These are phyloP conservation scores for Trichoderma hamatum DNA, from an alignment of 2,329 filamentous ascomycete genomes.

Conservation along the genomic window DNA sequence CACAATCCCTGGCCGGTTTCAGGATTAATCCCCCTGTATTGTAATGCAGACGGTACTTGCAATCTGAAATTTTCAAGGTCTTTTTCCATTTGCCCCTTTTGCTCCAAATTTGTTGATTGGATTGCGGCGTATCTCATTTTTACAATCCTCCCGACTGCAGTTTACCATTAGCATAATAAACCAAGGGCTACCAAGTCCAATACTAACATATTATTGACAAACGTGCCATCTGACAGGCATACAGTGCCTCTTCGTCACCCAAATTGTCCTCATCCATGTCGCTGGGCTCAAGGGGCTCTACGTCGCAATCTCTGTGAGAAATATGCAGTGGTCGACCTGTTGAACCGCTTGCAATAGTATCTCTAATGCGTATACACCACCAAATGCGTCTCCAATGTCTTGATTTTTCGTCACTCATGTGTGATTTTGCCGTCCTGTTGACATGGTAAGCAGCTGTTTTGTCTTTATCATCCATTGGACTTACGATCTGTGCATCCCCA, in stretches of 20 bases:
- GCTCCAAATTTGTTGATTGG: not conserved
- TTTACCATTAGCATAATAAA: not conserved
- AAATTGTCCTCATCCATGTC: not conserved
- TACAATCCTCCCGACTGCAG: not conserved
- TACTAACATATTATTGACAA: constrained; percentile 3
- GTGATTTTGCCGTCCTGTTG: not conserved
- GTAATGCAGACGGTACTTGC: not conserved
- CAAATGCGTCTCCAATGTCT: constrained; percentile 6
- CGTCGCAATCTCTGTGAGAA: not conserved
- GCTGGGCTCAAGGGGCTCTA: not conserved
- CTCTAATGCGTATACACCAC: constrained; percentile 9
- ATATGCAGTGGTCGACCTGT: constrained; percentile 3
- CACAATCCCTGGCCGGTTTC: not conserved
- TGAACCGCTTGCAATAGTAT: constrained; percentile 1
- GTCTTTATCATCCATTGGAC: not conserved
- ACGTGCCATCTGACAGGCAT: constrained; percentile 5
- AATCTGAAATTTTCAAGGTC: not conserved
- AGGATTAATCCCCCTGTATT: not conserved
- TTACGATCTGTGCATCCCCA: constrained; percentile 17
- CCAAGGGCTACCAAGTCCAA: not conserved
- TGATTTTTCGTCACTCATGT: constrained; percentile 10
- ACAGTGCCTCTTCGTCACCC: not conserved
- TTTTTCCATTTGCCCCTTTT: not conserved
- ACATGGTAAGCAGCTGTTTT: not conserved
- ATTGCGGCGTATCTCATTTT: not conserved